Base-by-base conservation (phyloP, 2,329 filamentous ascomycete species). In the Calonectria hawksworthii region DNA sequence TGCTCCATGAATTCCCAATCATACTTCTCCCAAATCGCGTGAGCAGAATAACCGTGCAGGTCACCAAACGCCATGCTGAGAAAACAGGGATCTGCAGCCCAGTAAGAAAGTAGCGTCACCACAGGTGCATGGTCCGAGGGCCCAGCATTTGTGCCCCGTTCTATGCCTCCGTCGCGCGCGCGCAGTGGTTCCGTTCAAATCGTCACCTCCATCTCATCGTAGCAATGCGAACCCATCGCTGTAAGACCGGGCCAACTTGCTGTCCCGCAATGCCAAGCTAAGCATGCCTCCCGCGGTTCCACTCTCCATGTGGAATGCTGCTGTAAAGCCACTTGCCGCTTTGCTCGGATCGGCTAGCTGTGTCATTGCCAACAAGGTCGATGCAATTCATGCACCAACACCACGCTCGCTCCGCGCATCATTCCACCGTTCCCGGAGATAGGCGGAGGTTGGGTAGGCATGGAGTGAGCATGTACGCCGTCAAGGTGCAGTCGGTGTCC, bases 31-130 rank as follows among this genome's bases (percentile, higher is more conserved):
- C 47, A 41, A 47, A 16, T 77, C 69, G 68, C 77, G 75, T 71
- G 71, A 73, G 54, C 69, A 72, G 41, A 67, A 65, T 74, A 78
- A 73, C 71, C 76, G 67, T 79, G 65, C 70, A 75, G 72, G 69
- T 74, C 65, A 34, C 73, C 72, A 61, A 69, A 61, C 72, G 70
- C 77, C 74, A 68, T 76, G 72, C 74, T 76, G 50, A 32, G 56
- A 61, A 70, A 70, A 54, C 79, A 80, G 73, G 79, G 78, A 68
- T 81, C 44, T 75, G 75, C 75, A 79, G 72, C 77, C 79, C 72
- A 75, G 79, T 81, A 36, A 81, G 79, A 75, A 81, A 80, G 78
- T 79, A 81, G 78, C 77, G 79, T 73, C 73, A 73, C 74, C 77
- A 75, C 77, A 61, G 50, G 68, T 74, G 67, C 76, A 75, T 75